Percentiles rank a stretch among this genome's conserved stretches.
Evolutionary conservation across 2,329 filamentous ascomycete genomes (phyloP).

Genomic region (Rutstroemia sp.): DNA sequence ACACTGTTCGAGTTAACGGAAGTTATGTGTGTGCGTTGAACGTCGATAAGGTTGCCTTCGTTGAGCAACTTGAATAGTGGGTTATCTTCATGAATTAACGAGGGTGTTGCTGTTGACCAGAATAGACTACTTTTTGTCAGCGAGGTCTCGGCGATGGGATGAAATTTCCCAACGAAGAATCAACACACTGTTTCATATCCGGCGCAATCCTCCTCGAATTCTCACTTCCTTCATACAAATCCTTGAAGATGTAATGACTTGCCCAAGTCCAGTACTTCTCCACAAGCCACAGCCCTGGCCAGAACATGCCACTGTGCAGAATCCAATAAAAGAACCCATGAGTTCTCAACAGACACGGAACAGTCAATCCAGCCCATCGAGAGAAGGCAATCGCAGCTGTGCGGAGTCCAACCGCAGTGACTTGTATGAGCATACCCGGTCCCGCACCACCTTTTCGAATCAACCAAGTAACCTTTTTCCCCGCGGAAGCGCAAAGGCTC

Average conservation of each 20-base stretch:
- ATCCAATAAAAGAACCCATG: conserved; percentile 13
- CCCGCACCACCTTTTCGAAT: conserved; percentile 14
- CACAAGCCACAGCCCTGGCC: conserved; percentile 6
- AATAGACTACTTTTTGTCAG: conserved; percentile 2
- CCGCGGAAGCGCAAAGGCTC: conserved; percentile 5
- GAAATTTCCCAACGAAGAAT: neutral
- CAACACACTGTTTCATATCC: conserved; percentile 4
- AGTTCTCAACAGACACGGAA: conserved; percentile 3
- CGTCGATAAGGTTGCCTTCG: neutral
- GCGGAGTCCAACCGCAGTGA: conserved; percentile 4
- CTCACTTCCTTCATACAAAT: conserved; percentile 2
- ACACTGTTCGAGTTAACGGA: neutral
- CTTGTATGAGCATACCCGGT: conserved; percentile 8
- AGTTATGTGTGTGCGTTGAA: conserved; percentile 4
- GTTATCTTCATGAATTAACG: conserved; percentile 2
- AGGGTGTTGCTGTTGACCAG: conserved; percentile 6
- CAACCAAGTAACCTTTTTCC: conserved; percentile 17
- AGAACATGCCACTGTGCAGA: conserved; percentile 10
- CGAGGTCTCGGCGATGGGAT: neutral
- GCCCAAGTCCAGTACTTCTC: conserved; percentile 8
- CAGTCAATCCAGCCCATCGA: neutral
- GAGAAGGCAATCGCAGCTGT: conserved; percentile 8
- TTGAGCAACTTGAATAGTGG: conserved; percentile 2
- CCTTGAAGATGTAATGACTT: conserved; percentile 6
- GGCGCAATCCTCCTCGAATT: conserved; percentile 6